Evolutionary conservation across 2,329 filamentous ascomycete genomes (phyloP).

Genomic region (Lachnellula subtilissima): DNA sequence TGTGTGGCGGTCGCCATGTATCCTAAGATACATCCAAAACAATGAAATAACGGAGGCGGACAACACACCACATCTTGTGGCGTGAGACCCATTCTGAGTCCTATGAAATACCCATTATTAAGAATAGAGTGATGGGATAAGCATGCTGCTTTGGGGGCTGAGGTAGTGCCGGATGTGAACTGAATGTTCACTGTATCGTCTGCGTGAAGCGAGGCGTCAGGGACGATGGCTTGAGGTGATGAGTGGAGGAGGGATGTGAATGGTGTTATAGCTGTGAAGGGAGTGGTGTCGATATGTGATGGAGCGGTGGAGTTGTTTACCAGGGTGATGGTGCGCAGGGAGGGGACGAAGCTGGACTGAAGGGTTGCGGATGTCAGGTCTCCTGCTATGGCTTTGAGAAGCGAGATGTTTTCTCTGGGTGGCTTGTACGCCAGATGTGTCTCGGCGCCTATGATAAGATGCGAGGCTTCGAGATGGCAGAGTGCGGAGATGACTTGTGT

Average conservation of each 20-base stretch:
- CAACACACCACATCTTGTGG: conserved; percentile 73
- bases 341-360: conserved; percentile 56
- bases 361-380: conserved; percentile 34
- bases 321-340: conserved; percentile 65
- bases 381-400: conserved; percentile 49
- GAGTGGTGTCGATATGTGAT: conserved; percentile 35
- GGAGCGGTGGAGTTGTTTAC: conserved; percentile 65
- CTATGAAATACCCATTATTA: conserved; percentile 87
- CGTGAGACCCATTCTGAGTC: conserved; percentile 75
- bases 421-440: conserved; percentile 73
- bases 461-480: conserved; percentile 64
- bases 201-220: conserved; percentile 46
- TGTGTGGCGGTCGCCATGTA: conserved; percentile 92
- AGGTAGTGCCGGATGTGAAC: conserved; percentile 95
- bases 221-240: conserved; percentile 31
- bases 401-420: conserved; percentile 53
- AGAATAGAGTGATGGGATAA: conserved; percentile 80
- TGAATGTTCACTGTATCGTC: conserved; percentile 88
- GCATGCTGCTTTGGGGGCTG: conserved; percentile 85
- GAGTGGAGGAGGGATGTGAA: conserved; percentile 30
- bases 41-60: conserved; percentile 81
- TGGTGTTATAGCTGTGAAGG: conserved; percentile 34
- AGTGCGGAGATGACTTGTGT: conserved; percentile 74
- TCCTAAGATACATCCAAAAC: conserved; percentile 88
- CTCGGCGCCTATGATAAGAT: conserved; percentile 81